Evolutionary conservation across 148 eudicot genomes (phyloP), one percentile per base, ranked within the genome.

Genomic region (Oxyria digyna): DNA sequence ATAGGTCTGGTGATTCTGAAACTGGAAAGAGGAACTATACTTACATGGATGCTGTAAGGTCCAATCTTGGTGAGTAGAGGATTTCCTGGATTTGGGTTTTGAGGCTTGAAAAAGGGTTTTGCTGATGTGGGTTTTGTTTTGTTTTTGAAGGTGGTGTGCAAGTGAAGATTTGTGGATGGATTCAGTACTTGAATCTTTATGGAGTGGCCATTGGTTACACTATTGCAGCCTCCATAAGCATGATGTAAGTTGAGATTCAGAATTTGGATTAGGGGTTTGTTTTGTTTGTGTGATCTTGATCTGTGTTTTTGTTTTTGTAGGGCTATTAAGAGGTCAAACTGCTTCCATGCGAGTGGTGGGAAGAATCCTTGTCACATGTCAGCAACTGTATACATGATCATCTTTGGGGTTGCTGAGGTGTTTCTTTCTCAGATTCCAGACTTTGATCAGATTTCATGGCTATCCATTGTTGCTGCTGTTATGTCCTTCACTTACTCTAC

Each of bases 401-500:
- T 74, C n/a, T 89, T 89, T 73, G 93, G 96, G 2, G 66, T 87
- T 12, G 70, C 80, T 0, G 82, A 89, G 72, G 81, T 89, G 2
- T 21, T 89, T 13, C 71, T 89, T 72, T 89, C 96, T 1, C 96
- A 89, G 71, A 87, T 89, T 33, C 90, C 88, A 3, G 88, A 89
- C 69, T 87, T 89, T 40, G 88, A 87, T 78, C 92, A 87, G 74
- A 85, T 89, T 10, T 82, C 78, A 74, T 89, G 96, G 96, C 84
- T 89, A 8, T 89, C 96, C 2, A 84, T 87, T 37, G 87, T 87
- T 27, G 93, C 96, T 68, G 90, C 96, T 4, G 76, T 87, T 35
- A 89, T 89, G 91, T 87, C 96, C 50, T 87, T 89, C 63, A 89
- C 92, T 43, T 89, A 89, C 73, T 89, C 96, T 17, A 63, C 87